Evolutionary conservation across 352 stramenopile species (phyloP).

Genomic region (Phytopythium chamaehyphon): DNA sequence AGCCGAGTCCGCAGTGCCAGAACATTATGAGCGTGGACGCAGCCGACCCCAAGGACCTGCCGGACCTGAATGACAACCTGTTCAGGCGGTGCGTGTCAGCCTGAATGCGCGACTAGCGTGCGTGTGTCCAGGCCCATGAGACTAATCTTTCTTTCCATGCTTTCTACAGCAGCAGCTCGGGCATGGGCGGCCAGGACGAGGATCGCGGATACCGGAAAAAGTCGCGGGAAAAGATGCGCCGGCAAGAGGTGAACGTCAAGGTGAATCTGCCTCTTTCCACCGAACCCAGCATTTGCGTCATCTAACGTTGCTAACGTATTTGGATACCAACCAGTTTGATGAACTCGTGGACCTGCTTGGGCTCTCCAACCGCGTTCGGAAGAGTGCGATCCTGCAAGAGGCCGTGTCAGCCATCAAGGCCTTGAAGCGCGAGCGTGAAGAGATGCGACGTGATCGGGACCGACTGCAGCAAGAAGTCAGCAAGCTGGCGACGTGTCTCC

Average conservation of each 20-base stretch:
- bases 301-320: slow-evolving; percentile 1
- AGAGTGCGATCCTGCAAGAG: slow-evolving; percentile 71
- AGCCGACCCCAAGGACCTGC: slow-evolving; percentile 19
- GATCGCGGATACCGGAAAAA: slow-evolving; percentile 70
- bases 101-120: too few relatives aligned
- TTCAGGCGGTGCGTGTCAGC: slow-evolving; percentile 36
- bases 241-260: slow-evolving; percentile 80
- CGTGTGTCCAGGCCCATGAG: too few relatives aligned
- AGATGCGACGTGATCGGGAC: slow-evolving; percentile 53
- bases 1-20: slow-evolving; percentile 21
- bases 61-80: slow-evolving; percentile 7
- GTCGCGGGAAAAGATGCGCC: slow-evolving; percentile 70
- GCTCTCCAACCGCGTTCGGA: slow-evolving; percentile 70
- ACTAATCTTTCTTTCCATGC: slow-evolving; percentile 1
- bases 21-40: slow-evolving; percentile 33
- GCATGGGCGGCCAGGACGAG: slow-evolving; percentile 30
- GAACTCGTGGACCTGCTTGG: slow-evolving; percentile 61
- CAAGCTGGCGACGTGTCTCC: slow-evolving; percentile 58
- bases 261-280: slow-evolving; percentile 16
- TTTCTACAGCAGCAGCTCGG: slow-evolving; percentile 6
- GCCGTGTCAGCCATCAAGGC: slow-evolving; percentile 60
- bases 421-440: slow-evolving; percentile 56
- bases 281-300: background rate
- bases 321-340: slow-evolving; percentile 45
- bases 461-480: slow-evolving; percentile 62